A percentile compares a stretch with the other conserved stretches of the same genome.
These are phyloP conservation scores for Mortierella sp. DNA, from an alignment of 371 early-diverging fungal species.

Conservation along the genomic window DNA sequence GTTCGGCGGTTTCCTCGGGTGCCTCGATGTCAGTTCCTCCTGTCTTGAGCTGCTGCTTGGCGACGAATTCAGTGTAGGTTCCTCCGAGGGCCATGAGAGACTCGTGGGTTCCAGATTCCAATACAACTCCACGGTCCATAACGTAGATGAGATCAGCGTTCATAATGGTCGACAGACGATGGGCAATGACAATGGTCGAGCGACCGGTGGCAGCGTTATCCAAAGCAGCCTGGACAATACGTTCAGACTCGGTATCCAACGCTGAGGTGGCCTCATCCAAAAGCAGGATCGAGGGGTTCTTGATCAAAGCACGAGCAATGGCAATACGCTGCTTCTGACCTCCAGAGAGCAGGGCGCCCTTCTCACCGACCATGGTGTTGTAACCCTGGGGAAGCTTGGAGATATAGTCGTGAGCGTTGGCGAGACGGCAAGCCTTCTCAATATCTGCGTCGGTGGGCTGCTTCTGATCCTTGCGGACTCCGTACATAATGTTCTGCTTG, in stretches of 20 bases:
- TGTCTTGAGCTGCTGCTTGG: slow-evolving; percentile 56
- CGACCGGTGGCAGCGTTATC: slow-evolving; percentile 78
- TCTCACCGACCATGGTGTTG: slow-evolving; percentile 86
- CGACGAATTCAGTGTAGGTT: slow-evolving; percentile 64
- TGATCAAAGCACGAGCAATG: slow-evolving; percentile 91
- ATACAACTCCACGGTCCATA: slow-evolving; percentile 75
- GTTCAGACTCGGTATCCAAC: slow-evolving; percentile 90
- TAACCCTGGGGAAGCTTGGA: slow-evolving; percentile 81
- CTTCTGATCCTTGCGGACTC: slow-evolving; percentile 65
- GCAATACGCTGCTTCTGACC: slow-evolving; percentile 91
- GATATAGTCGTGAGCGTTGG: slow-evolving; percentile 87
- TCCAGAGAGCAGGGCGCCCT: slow-evolving; percentile 81
- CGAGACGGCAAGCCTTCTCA: slow-evolving; percentile 71
- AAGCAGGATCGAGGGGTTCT: slow-evolving; percentile 85
- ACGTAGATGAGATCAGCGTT: slow-evolving; percentile 90
- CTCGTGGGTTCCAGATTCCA: slow-evolving; percentile 81
- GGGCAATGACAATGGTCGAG: slow-evolving; percentile 78
- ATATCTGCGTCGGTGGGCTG: slow-evolving; percentile 61
- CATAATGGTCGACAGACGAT: slow-evolving; percentile 80
- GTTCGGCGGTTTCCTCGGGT: slow-evolving; percentile 15
- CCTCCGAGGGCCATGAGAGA: slow-evolving; percentile 67
- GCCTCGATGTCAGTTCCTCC: slow-evolving; percentile 44
- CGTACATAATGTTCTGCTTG: slow-evolving; percentile 81
- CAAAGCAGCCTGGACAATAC: slow-evolving; percentile 88
- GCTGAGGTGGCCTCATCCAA: slow-evolving; percentile 98